These are phyloP conservation scores for Penicillium pulvis DNA, from an alignment of 495 filamentous ascomycete genomes.

Conservation along the genomic window DNA sequence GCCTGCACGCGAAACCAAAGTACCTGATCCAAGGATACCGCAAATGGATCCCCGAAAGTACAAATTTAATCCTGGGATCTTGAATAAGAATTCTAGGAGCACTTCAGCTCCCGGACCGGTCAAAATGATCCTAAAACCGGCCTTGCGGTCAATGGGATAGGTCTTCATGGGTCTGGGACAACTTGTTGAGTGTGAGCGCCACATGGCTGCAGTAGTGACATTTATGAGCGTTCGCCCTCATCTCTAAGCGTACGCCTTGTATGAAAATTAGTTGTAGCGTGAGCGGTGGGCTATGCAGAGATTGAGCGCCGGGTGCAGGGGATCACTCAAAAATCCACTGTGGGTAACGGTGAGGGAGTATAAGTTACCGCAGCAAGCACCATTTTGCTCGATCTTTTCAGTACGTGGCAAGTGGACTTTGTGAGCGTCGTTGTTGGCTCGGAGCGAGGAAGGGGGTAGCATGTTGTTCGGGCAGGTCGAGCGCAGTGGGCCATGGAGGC, in stretches of 20 bases:
- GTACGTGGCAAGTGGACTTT: neutral
- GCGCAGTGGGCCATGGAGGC: constrained; percentile 1
- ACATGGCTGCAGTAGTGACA: neutral
- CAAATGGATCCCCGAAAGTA: too few relatives aligned
- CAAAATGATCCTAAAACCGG: too few relatives aligned
- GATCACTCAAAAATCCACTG: neutral
- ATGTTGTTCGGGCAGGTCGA: neutral
- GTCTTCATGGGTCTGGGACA: too few relatives aligned
- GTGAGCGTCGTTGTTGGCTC: constrained; percentile 4
- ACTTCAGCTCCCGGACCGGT: too few relatives aligned
- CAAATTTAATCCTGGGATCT: too few relatives aligned
- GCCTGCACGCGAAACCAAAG: too few relatives aligned
- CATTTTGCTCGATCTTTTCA: neutral
- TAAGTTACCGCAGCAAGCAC: neutral
- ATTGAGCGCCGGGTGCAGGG: neutral
- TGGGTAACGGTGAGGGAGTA: neutral
- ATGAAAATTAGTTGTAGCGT: neutral
- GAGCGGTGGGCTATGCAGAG: constrained; percentile 3
- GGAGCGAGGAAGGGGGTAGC: constrained; percentile 1
- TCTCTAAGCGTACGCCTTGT: neutral
- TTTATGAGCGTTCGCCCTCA: neutral
- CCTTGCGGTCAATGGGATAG: too few relatives aligned
- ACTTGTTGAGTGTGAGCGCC: neutral
- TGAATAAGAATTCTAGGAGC: too few relatives aligned
- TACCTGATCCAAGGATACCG: too few relatives aligned